Base-by-base conservation (phyloP, 108 stramenopile genomes). In the Tribonema minus region DNA sequence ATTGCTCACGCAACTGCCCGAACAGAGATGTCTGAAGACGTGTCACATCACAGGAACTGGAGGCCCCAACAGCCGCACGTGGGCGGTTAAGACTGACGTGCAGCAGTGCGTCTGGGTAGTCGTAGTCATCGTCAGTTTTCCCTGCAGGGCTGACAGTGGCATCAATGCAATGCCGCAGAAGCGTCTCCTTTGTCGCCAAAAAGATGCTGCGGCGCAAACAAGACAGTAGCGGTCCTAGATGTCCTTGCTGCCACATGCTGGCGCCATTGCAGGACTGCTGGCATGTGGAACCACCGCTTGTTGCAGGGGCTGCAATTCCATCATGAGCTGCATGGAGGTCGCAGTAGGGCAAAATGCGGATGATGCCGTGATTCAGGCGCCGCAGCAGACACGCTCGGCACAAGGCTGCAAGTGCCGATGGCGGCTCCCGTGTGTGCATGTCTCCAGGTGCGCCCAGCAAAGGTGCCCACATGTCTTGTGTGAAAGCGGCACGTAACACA, bases 1-100 rank as follows among this genome's bases (percentile, higher is more conserved):
- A 90, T 84, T 98, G 94, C 46, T 81, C 86, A 58, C 91, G 93
- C 27, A 98, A 86, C 82, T 98, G 97, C 0, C 91, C 90, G 84
- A 98, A 96, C 12, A 96, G 93, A 62, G 90, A 91, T 67, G 90
- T 84, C 62, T 91, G 91, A 61, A 90, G 84, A 67, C 90, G 92
- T 59, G 73, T 58, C 12, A 81, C 37, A 36, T 34, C 12, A 58
- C 65, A n/a, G 23, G 38, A 12, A 1, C 60, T 70, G 12, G 70
- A 38, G 36, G 64, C 41, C 35, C 78, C 73, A 3, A 38, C 32
- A 54, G 41, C 83, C 37, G 83, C 64, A 72, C 68, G 58, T 35
- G 64, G 82, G 25, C 88, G 62, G 37, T 88, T 88, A 25, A 88
- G 63, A 0, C 68, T 36, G 9, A 88, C 82, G 60, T 84, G 85